Evolutionary conservation across 345 rosid species (phyloP).

Genomic region (Geranium rotundifolium): DNA sequence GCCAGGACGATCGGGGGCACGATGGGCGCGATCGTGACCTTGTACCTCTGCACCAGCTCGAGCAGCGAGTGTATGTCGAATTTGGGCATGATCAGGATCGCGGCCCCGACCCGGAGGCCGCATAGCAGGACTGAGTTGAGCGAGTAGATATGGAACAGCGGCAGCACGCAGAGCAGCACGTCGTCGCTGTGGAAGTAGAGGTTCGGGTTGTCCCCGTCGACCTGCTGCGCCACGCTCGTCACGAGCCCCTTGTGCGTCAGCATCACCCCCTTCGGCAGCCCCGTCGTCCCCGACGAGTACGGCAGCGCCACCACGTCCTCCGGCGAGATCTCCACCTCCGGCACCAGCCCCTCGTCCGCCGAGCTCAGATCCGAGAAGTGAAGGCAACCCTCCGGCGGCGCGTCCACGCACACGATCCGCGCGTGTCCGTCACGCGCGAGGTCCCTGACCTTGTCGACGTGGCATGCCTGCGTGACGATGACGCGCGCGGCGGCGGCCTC

Average conservation of each 20-base stretch:
- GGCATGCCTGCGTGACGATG: conserved; percentile 47
- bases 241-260: conserved; percentile 64
- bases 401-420: conserved; percentile 30
- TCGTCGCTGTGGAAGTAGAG: conserved; percentile 57
- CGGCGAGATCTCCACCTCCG: conserved; percentile 26
- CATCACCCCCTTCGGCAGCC: conserved; percentile 93
- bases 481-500: conserved; percentile 40
- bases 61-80: conserved; percentile 48
- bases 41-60: conserved; percentile 51
- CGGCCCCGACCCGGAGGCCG: conserved; percentile 69
- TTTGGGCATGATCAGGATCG: conserved; percentile 72
- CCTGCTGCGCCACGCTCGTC: conserved; percentile 84
- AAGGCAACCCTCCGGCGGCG: conserved; percentile 34
- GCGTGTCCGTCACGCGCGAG: conserved; percentile 21
- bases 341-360: conserved; percentile 31
- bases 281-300: conserved; percentile 92
- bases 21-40: conserved; percentile 60
- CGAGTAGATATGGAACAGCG: conserved; percentile 75
- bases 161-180: conserved; percentile 61
- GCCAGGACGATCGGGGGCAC: conserved; percentile 77
- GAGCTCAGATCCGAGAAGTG: conserved; percentile 51
- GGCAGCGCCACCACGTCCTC: conserved; percentile 84
- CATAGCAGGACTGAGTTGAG: conserved; percentile 63
- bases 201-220: conserved; percentile 91
- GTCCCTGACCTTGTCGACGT: conserved; percentile 41